A percentile compares a stretch with the other conserved stretches of the same genome.
phyloP scores from a whole-genome alignment of 2,329 filamentous ascomycete genomes.

The Trichoderma polysporum region DNA sequence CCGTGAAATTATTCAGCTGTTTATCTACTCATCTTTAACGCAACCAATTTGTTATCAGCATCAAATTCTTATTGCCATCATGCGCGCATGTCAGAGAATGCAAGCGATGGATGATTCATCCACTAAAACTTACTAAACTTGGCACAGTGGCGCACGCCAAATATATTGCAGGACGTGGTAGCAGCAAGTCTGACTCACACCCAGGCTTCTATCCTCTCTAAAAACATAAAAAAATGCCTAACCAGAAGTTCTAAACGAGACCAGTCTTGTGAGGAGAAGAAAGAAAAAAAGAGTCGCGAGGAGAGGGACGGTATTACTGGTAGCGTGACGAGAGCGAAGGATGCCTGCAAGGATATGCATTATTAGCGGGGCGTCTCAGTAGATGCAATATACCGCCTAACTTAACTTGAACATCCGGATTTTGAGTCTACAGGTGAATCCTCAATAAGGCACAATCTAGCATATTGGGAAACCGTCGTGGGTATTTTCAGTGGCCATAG shows the following conservation, averaged over 20 bases:
- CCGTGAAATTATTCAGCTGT: not conserved
- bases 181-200: not conserved
- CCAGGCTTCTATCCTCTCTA: not conserved
- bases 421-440: not conserved
- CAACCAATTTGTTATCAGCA: not conserved
- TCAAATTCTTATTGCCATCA: not conserved
- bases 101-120: constrained; percentile 13
- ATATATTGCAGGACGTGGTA: not conserved
- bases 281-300: not conserved
- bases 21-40: not conserved
- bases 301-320: not conserved
- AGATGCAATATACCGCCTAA: constrained; percentile 9
- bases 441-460: not conserved
- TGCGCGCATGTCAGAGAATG: not conserved
- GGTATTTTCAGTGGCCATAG: too few relatives aligned
- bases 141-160: not conserved
- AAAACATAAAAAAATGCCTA: not conserved
- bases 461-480: too few relatives aligned
- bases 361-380: constrained; percentile 18
- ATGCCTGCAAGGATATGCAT: constrained; percentile 3
- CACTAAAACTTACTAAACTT: constrained; percentile 12
- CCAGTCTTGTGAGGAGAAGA: not conserved
- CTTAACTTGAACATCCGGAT: not conserved
- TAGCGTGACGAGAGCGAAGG: not conserved
- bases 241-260: not conserved